Base-by-base conservation (phyloP, 1,284 basidiomycete species). In the Golubevia sp. region DNA sequence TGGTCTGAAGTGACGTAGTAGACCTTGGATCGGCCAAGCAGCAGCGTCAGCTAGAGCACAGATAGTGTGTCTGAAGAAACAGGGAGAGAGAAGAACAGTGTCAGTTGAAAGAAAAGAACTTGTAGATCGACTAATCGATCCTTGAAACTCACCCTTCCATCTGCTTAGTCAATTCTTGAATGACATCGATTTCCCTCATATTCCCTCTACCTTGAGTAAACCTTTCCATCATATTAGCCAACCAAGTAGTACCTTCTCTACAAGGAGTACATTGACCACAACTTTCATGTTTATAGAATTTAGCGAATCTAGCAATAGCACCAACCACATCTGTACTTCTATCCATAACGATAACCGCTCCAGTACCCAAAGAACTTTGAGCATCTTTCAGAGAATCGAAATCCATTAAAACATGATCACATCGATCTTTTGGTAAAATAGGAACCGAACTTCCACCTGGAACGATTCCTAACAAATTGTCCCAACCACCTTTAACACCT, bases 191-290 rank as follows among this genome's bases (percentile, higher is more conserved):
- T 71, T 83, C 80, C 26, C 80, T 73, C 53, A 70, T 62, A 65
- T 76, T 70, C 24, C 69, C 79, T 23, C 80, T 70, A 20, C 80
- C 80, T 55, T 71, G 64, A 62, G 73, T 67, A 64, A 83, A 80
- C 23, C 80, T 71, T 54, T 74, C 64, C 80, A 83, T 82, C 77
- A 83, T 83, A 70, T 77, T 80, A 59, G 67, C 67, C 15, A 82
- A 60, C 80, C 80, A 83, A n/a, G 77, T 76, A 30, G 80, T 83
- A 26, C 94, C 94, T 84, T 97, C 94, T 75, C 94, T 88, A 85
- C 95, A 97, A 1, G 95, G 95, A 4, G 96, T 98, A 84, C 95
- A 99, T 85, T 98, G 97, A 23, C 97, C 97, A 79, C 96, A 99
- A 3, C 93, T 96, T 85, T 98, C 97, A 86, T 98, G 96, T 86